A percentile compares a stretch with the other conserved stretches of the same genome.
These are phyloP conservation scores for Coemansia sp. DNA, from an alignment of 192 early-diverging fungal genomes.

Conservation along the genomic window DNA sequence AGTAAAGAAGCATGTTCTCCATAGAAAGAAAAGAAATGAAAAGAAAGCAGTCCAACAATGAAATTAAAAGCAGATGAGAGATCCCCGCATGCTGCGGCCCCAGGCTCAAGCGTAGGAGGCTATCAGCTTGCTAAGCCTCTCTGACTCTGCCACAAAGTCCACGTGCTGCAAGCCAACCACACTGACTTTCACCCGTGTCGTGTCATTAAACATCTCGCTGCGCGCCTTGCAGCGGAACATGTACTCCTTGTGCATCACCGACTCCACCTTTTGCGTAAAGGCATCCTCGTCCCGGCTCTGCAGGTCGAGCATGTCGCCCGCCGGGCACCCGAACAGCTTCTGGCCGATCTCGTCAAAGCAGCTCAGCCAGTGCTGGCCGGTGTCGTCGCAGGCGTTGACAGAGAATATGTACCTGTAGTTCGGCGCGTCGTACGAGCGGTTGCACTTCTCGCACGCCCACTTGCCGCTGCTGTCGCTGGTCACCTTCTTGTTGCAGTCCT, in stretches of 20 bases:
- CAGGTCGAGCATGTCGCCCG: constrained; percentile 69
- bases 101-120: constrained; percentile 28
- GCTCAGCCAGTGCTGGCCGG: constrained; percentile 78
- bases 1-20: no score
- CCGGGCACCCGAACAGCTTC: constrained; percentile 67
- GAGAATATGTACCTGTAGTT: constrained; percentile 84
- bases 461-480: constrained; percentile 59
- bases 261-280: constrained; percentile 57
- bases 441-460: constrained; percentile 95
- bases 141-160: constrained; percentile 63
- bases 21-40: background rate
- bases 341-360: constrained; percentile 85
- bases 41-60: constrained; percentile 9
- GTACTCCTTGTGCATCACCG: constrained; percentile 70
- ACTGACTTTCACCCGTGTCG: constrained; percentile 53
- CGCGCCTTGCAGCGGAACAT: constrained; percentile 71
- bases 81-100: background rate
- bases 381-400: constrained; percentile 72
- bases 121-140: constrained; percentile 53
- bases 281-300: constrained; percentile 54
- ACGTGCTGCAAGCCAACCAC: constrained; percentile 57
- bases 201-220: constrained; percentile 77
- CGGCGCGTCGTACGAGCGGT: constrained; percentile 68
- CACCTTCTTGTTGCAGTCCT: constrained; percentile 90
- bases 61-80: background rate